phyloP scores from a whole-genome alignment of 306 rosid species.

The Dalbergia oliveri region DNA sequence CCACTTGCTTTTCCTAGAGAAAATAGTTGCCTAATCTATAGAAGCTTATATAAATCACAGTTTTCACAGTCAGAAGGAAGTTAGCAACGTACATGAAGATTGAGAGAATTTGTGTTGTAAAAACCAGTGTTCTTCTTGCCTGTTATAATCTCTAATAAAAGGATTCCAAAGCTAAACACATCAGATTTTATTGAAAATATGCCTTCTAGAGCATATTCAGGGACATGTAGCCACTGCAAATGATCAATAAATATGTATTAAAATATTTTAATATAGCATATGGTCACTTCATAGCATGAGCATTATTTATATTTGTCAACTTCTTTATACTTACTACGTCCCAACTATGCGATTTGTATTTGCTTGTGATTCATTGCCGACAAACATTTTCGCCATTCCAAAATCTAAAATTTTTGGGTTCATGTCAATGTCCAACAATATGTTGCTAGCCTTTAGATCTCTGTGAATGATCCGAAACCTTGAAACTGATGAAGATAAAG shows the following conservation, averaged over 20 bases:
- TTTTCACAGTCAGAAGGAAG: not conserved
- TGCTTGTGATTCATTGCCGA: constrained; percentile 40
- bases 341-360: constrained; percentile 53
- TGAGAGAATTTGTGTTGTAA: constrained; percentile 40
- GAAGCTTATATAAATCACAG: too few relatives aligned
- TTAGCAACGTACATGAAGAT: constrained; percentile 50
- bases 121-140: constrained; percentile 54
- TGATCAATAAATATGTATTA: not conserved
- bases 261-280: not conserved
- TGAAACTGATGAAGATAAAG: constrained; percentile 52
- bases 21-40: too few relatives aligned
- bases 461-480: constrained; percentile 46
- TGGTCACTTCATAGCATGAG: not conserved
- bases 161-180: constrained; percentile 51
- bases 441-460: constrained; percentile 52
- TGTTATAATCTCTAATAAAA: constrained; percentile 48
- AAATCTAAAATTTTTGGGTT: constrained; percentile 57
- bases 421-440: constrained; percentile 44
- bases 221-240: constrained; percentile 47
- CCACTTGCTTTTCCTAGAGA: too few relatives aligned
- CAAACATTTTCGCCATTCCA: constrained; percentile 51
- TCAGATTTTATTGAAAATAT: constrained; percentile 44
- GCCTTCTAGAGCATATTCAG: constrained; percentile 51
- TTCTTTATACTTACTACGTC: constrained; percentile 49
- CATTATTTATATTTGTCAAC: not conserved